phyloP scores from a whole-genome alignment of 1,139 yeast genomes.

The Diutina siamensis region DNA sequence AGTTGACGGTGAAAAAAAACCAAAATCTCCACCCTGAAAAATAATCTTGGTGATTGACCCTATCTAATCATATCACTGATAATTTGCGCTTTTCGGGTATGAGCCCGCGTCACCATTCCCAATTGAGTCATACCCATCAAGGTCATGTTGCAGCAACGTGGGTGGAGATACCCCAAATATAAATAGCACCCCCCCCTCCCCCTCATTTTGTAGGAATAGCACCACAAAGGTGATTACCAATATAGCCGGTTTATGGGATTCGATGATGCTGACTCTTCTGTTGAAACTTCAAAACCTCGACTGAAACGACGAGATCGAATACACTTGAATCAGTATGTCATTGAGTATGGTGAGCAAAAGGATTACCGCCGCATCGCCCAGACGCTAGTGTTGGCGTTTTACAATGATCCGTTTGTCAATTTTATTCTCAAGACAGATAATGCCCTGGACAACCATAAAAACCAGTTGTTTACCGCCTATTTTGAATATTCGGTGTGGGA shows the following conservation, averaged over 20 bases:
- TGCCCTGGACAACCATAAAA: conserved; percentile 14
- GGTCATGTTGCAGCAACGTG: no score
- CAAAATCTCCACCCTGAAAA: no score
- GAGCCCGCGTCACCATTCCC: no score
- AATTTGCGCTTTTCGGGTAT: no score
- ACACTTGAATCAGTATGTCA: background rate
- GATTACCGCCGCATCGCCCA: conserved; percentile 29
- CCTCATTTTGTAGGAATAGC: no score
- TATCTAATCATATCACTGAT: no score
- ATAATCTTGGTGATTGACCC: no score
- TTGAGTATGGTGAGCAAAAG: conserved; percentile 10
- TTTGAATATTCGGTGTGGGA: conserved; percentile 28
- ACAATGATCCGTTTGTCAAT: conserved; percentile 30
- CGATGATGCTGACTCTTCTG: background rate
- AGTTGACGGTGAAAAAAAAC: no score
- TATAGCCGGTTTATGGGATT: background rate
- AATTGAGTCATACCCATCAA: no score
- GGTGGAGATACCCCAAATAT: no score
- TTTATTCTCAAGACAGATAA: conserved; percentile 24
- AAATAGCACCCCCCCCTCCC: no score
- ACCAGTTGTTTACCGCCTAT: conserved; percentile 24
- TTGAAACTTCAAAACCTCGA: background rate
- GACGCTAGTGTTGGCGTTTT: conserved; percentile 27
- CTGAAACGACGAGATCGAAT: background rate
- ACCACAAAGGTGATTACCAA: background rate